A percentile compares a stretch with the other conserved stretches of the same genome.
These are phyloP conservation scores for Thelonectria blattea DNA, from an alignment of 2,329 filamentous ascomycete species.

Conservation along the genomic window DNA sequence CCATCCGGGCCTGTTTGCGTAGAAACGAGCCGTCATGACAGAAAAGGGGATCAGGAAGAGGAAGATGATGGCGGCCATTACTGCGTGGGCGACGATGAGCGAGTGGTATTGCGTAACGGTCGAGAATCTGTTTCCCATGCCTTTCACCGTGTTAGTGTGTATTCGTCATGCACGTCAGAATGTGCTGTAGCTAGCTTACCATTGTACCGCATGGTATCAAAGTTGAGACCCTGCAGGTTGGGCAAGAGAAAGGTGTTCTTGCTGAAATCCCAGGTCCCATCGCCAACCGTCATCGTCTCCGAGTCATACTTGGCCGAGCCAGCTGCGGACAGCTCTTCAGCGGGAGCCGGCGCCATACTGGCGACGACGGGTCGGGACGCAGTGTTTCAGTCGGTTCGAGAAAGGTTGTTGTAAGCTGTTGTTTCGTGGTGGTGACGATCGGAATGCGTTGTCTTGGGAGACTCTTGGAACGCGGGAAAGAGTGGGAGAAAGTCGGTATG, in stretches of 20 bases:
- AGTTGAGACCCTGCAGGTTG: constrained; percentile 77
- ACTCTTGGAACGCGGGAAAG: background rate
- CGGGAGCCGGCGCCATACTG: constrained; percentile 65
- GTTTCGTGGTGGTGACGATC: constrained; percentile 1
- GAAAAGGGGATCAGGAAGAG: constrained; percentile 74
- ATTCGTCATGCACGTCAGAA: background rate
- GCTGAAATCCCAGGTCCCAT: constrained; percentile 82
- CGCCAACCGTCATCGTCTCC: constrained; percentile 76
- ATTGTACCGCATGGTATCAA: constrained; percentile 85
- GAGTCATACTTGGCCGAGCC: constrained; percentile 77
- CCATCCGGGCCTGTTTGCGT: constrained; percentile 64
- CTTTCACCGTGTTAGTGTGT: constrained; percentile 48
- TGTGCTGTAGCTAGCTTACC: constrained; percentile 56
- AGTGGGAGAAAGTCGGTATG: background rate
- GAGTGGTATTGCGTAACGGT: constrained; percentile 72
- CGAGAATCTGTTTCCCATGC: constrained; percentile 83
- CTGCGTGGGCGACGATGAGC: constrained; percentile 73
- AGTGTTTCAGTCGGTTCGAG: constrained; percentile 31
- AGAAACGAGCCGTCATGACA: constrained; percentile 77
- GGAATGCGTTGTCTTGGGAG: constrained; percentile 16
- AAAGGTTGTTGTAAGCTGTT: too few species aligned
- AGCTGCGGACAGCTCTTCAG: constrained; percentile 67
- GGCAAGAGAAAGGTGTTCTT: constrained; percentile 81
- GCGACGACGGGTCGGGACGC: constrained; percentile 46
- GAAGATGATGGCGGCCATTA: constrained; percentile 76